phyloP scores from a whole-genome alignment of 306 rosid genomes.

The Corylus americana region DNA sequence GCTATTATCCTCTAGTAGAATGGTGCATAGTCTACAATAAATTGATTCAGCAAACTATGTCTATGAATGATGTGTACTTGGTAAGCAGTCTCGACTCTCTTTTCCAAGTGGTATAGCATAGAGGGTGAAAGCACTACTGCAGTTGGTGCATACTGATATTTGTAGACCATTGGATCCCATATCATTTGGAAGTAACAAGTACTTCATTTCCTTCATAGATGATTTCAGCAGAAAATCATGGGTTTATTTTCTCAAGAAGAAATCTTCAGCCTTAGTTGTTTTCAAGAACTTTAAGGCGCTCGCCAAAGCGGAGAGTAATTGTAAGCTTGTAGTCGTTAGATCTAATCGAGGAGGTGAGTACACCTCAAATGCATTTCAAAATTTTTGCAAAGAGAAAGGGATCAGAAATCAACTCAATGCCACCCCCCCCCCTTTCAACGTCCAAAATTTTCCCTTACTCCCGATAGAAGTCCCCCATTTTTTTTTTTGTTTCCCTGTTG shows the following conservation, averaged over 20 bases:
- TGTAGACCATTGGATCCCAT: too few relatives aligned
- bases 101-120: not conserved
- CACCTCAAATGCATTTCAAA: not conserved
- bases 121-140: not conserved
- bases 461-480: too few relatives aligned
- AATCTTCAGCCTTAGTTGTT: too few relatives aligned
- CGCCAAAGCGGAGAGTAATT: too few relatives aligned
- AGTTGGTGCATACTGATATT: not conserved
- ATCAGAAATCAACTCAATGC: not conserved
- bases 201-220: too few relatives aligned
- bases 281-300: too few relatives aligned
- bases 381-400: not conserved
- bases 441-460: too few relatives aligned
- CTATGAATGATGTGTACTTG: not conserved
- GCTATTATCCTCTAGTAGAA: not conserved
- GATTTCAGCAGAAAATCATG: too few relatives aligned
- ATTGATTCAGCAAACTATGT: not conserved
- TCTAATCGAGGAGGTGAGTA: not conserved
- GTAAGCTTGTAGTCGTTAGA: not conserved
- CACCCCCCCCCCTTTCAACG: too few relatives aligned
- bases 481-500: conserved; percentile 15
- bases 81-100: not conserved
- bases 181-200: too few relatives aligned
- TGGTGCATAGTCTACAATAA: not conserved
- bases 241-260: too few relatives aligned